Conservation (phyloP, 305 asterid species). For the Ilex paraguariensis region DNA sequence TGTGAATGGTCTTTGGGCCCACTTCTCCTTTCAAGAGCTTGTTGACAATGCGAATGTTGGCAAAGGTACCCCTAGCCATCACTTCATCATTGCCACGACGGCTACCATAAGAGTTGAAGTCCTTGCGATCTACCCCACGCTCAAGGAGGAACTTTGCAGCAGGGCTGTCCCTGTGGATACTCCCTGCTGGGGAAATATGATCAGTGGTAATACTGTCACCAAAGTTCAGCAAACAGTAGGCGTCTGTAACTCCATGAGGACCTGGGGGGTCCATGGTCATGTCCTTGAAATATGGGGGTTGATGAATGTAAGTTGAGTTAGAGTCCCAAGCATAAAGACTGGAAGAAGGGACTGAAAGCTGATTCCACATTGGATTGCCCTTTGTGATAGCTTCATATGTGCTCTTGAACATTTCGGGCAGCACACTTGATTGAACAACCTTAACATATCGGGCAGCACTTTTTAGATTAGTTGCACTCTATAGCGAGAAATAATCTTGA, state of each 20-base stretch:
- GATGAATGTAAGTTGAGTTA: conserved; percentile 77
- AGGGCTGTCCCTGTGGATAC: conserved; percentile 87
- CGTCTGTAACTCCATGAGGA: conserved; percentile 72
- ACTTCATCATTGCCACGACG: conserved; percentile 97
- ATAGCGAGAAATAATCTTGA: background rate
- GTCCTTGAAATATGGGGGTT: conserved; percentile 85
- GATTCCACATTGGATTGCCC: conserved; percentile 85
- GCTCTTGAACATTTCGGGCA: conserved; percentile 90
- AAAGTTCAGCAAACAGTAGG: conserved; percentile 73
- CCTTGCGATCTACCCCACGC: conserved; percentile 70
- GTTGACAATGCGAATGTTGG: conserved; percentile 78
- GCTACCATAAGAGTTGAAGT: conserved; percentile 90
- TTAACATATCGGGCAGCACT: conserved; percentile 5
- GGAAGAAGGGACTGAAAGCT: conserved; percentile 64
- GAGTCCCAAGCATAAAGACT: background rate
- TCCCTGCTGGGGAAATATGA: conserved; percentile 96
- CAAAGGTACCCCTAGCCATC: conserved; percentile 96
- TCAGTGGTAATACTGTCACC: conserved; percentile 98
- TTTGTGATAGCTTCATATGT: conserved; percentile 81
- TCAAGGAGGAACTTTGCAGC: conserved; percentile 80
- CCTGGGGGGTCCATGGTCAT: conserved; percentile 89
- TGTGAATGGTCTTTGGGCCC: conserved; percentile 84
- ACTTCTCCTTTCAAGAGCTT: conserved; percentile 80
- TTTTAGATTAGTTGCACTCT: background rate
- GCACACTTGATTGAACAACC: conserved; percentile 92